Evolutionary conservation across 805 yeast species (phyloP), one percentile per base, ranked within the genome.

Genomic region (Yamadazyma kitorensis): DNA sequence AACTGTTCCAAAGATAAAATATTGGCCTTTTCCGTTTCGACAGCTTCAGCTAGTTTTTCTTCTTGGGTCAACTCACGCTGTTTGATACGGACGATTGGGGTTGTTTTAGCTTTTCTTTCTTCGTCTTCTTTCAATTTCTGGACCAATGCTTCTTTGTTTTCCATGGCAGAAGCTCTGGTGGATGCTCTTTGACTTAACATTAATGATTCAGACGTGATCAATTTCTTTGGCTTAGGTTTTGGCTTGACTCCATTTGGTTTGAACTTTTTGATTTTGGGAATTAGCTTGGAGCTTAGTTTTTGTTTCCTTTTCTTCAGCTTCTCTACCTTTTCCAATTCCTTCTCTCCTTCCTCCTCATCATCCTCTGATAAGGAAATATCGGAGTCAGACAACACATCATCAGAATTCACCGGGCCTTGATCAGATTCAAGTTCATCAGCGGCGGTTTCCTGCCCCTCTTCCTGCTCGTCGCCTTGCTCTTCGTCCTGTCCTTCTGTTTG

Each of bases 11-110:
- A 64, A 3, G 96, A 83, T 17, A 76, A 65, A 2, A 78, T 63
- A 55, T 93, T 93, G 27, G 74, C 72, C 52, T 74, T 71, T 58
- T 93, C 98, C 0, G 97, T 93, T 47, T 81, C 83, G 29, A 80
- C 65, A 1, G 98, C 98, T 54, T 87, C 93, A n/a, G 73, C 81
- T 28, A 84, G 57, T 25, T 82, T 64, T 51, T 84, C 86, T 39
- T 77, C 87, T 47, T 83, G 83, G 0, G 93, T 82, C 50, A 78
- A 61, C 61, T 78, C 78, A 12, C 57, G 56, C 31, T 68, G 62
- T 39, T 69, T 59, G 6, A 58, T 54, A 18, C 65, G 55, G 1
- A 60, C 55, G 4, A 69, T 63, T 30, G 72, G 78, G 29, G 70
- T 45, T 49, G 53, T 48, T 62, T 62, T 54, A 68, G 75, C 58